These are phyloP conservation scores for Magnusiomyces magnusii DNA, from an alignment of 1,139 yeast species.

Conservation along the genomic window DNA sequence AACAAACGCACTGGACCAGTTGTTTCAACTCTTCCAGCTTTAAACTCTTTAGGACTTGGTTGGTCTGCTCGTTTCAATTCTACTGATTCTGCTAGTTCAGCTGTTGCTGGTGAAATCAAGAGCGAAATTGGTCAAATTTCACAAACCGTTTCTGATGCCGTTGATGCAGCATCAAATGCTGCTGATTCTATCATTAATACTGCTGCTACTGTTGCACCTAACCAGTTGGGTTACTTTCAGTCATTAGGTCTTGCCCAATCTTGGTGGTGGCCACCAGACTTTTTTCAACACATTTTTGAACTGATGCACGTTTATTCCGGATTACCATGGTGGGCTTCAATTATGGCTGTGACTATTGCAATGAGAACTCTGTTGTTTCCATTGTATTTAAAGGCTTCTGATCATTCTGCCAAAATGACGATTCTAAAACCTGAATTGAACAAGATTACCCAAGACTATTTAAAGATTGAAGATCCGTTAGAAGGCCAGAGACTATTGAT, in stretches of 20 bases:
- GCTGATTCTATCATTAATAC: conserved; percentile 25
- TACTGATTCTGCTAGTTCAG: conserved; percentile 17
- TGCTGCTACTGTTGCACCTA: conserved; percentile 40
- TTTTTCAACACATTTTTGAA: conserved; percentile 71
- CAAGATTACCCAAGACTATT: conserved; percentile 39
- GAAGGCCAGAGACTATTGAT: conserved; percentile 34
- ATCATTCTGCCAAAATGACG: conserved; percentile 71
- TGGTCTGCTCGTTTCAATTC: conserved; percentile 25
- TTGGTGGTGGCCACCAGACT: conserved; percentile 76
- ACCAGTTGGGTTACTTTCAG: conserved; percentile 76
- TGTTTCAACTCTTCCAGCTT: not conserved
- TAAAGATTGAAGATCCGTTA: conserved; percentile 42
- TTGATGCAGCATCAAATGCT: conserved; percentile 22
- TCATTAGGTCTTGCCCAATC: conserved; percentile 83
- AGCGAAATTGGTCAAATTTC: conserved; percentile 19
- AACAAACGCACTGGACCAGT: not conserved
- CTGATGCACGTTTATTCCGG: conserved; percentile 80
- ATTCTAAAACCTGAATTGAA: conserved; percentile 76
- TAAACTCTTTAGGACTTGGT: not conserved
- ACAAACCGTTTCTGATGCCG: conserved; percentile 18
- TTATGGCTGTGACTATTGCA: conserved; percentile 60
- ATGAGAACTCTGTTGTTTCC: conserved; percentile 71
- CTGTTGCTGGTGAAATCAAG: no score
- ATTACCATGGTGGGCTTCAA: conserved; percentile 96
- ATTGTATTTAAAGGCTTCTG: conserved; percentile 70